These are phyloP conservation scores for Sporothrix variecibatus DNA, from an alignment of 2,329 filamentous ascomycete species.

Conservation along the genomic window DNA sequence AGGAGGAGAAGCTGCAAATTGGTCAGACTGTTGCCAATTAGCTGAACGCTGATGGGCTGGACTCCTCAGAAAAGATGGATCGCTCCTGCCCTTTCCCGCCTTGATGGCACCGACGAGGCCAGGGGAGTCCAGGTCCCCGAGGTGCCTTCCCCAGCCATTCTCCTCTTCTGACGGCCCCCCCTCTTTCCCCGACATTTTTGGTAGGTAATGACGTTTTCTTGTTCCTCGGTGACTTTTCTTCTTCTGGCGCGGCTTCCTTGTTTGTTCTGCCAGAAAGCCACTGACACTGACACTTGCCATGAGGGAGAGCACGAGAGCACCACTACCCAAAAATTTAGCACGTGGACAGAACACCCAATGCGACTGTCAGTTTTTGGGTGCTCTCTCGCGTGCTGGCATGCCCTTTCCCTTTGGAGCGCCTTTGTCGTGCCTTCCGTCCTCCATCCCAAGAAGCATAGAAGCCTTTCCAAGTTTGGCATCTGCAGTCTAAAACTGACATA, in stretches of 20 bases:
- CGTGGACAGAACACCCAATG: neutral
- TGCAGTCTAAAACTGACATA: neutral
- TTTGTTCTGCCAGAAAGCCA: neutral
- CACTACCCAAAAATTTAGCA: neutral
- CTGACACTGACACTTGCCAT: neutral
- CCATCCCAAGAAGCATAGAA: neutral
- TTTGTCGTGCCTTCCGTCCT: neutral
- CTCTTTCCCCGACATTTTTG: neutral
- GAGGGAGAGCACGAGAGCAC: too few relatives aligned
- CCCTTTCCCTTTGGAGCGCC: neutral
- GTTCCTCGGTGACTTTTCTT: neutral
- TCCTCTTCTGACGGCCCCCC: neutral
- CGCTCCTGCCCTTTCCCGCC: neutral
- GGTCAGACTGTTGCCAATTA: conserved; percentile 20
- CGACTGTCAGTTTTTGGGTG: neutral
- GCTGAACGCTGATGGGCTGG: conserved; percentile 25
- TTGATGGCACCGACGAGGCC: conserved; percentile 1
- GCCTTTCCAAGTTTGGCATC: neutral
- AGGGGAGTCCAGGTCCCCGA: neutral
- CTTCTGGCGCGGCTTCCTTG: neutral
- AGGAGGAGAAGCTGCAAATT: conserved; percentile 9
- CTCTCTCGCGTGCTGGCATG: neutral
- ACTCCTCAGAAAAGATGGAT: neutral
- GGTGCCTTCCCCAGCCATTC: neutral
- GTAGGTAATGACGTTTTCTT: neutral